A percentile compares a stretch with the other conserved stretches of the same genome.
Conservation (phyloP, 2,329 filamentous ascomycete genomes). For the Penicillium sp. region DNA sequence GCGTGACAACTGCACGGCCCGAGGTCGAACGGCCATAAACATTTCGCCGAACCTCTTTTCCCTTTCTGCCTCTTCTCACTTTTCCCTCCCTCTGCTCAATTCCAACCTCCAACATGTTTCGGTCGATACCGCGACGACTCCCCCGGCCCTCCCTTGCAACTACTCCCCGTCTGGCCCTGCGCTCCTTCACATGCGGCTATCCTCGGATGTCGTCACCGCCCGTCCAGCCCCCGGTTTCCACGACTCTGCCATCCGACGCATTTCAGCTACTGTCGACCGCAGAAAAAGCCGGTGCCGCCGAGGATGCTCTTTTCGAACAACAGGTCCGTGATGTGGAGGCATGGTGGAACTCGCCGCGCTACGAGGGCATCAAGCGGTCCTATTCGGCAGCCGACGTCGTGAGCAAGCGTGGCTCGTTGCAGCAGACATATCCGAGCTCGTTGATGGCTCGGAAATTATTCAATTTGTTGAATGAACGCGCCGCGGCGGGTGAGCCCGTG, state of each 20-base stretch:
- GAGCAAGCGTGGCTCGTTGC: conserved; percentile 83
- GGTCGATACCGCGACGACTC: conserved; percentile 35
- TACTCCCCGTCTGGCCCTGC: conserved; percentile 27
- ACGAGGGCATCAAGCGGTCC: conserved; percentile 82
- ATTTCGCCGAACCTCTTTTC: neutral
- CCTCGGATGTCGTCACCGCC: conserved; percentile 56
- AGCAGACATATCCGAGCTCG: conserved; percentile 86
- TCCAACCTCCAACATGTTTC: conserved; percentile 31
- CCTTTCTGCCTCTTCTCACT: neutral
- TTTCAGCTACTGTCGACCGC: conserved; percentile 81
- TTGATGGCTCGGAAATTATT: conserved; percentile 95
- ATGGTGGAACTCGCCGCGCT: conserved; percentile 88
- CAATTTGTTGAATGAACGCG: conserved; percentile 76
- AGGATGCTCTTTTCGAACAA: conserved; percentile 80
- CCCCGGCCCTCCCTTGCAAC: conserved; percentile 32
- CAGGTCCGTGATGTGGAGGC: conserved; percentile 81
- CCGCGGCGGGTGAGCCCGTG: conserved; percentile 77
- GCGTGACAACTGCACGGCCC: conserved; percentile 3
- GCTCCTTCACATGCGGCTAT: conserved; percentile 39
- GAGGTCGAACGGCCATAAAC: conserved; percentile 7
- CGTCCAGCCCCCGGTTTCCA: conserved; percentile 62
- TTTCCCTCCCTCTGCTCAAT: neutral
- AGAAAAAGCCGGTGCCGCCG: conserved; percentile 73
- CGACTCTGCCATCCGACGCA: conserved; percentile 65
- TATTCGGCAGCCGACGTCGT: conserved; percentile 91